Percentiles rank a stretch among this genome's conserved stretches.
Conservation (phyloP, 495 filamentous ascomycete species). For the Aspergillus diversus region DNA sequence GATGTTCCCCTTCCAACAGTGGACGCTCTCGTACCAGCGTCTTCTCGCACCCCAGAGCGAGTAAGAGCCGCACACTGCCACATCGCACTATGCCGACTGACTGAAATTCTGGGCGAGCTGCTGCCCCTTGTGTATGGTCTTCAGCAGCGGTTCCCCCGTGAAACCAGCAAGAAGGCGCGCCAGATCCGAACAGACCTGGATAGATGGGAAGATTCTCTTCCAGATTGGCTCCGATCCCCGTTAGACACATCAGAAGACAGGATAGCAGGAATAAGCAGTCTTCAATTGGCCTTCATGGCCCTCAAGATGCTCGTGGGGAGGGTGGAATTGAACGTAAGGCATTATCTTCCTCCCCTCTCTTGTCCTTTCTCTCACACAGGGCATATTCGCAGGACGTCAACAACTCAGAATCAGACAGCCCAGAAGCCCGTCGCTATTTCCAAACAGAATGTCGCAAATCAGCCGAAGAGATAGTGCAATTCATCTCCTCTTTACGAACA, state of each 20-base stretch:
- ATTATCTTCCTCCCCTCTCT: not conserved
- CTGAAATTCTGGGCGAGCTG: slow-evolving; percentile 55
- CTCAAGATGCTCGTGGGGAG: slow-evolving; percentile 56
- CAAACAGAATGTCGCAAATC: slow-evolving; percentile 53
- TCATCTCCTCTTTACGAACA: slow-evolving; percentile 49
- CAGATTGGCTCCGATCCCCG: slow-evolving; percentile 45
- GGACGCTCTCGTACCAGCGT: slow-evolving; percentile 40
- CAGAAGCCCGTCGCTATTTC: slow-evolving; percentile 52
- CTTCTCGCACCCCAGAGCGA: slow-evolving; percentile 43
- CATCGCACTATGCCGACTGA: slow-evolving; percentile 54
- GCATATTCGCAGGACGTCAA: slow-evolving; percentile 43
- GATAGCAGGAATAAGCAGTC: slow-evolving; percentile 49
- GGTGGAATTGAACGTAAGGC: slow-evolving; percentile 52
- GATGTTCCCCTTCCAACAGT: slow-evolving; percentile 56
- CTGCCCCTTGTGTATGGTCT: slow-evolving; percentile 55
- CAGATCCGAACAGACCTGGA: slow-evolving; percentile 52
- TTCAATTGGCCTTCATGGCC: slow-evolving; percentile 55
- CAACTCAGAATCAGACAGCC: slow-evolving; percentile 45
- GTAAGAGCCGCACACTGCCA: slow-evolving; percentile 53
- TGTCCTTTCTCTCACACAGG: not conserved
- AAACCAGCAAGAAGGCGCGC: slow-evolving; percentile 45
- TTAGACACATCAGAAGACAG: slow-evolving; percentile 34
- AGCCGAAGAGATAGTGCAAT: slow-evolving; percentile 57
- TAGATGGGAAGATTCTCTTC: slow-evolving; percentile 50
- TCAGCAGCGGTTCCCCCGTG: slow-evolving; percentile 43